These are phyloP conservation scores for Cercospora brassicicola DNA, from an alignment of 2,329 filamentous ascomycete species.

Conservation along the genomic window DNA sequence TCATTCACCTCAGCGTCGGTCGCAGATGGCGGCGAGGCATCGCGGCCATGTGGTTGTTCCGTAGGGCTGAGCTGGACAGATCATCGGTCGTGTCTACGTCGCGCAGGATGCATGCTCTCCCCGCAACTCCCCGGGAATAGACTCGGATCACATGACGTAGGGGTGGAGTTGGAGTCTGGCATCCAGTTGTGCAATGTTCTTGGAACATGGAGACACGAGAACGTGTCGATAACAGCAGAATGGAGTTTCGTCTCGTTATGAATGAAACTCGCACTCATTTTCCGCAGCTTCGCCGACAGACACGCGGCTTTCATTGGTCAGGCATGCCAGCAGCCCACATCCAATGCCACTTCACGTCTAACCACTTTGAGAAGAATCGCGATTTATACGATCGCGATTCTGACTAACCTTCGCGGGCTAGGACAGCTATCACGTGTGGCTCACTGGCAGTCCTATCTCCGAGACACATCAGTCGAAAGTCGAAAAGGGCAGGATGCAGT, in stretches of 20 bases:
- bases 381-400: not conserved
- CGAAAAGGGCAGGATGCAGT: not conserved
- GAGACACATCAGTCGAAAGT: not conserved
- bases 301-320: not conserved
- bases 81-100: not conserved
- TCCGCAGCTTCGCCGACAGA: not conserved
- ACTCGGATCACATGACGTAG: not conserved
- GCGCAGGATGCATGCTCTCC: not conserved
- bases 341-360: not conserved
- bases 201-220: too few relatives aligned
- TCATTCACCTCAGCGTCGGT: not conserved
- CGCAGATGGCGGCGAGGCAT: not conserved
- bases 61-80: not conserved
- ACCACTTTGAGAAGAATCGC: not conserved
- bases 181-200: too few relatives aligned
- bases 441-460: not conserved
- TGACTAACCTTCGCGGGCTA: not conserved
- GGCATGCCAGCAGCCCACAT: not conserved
- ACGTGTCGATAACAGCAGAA: not conserved
- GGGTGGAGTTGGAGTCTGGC: too few relatives aligned
- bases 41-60: not conserved
- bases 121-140: not conserved
- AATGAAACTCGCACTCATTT: too few relatives aligned
- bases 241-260: not conserved
- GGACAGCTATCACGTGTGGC: not conserved